phyloP scores from a whole-genome alignment of 345 rosid genomes.

The Gossypium rotundifolium region DNA sequence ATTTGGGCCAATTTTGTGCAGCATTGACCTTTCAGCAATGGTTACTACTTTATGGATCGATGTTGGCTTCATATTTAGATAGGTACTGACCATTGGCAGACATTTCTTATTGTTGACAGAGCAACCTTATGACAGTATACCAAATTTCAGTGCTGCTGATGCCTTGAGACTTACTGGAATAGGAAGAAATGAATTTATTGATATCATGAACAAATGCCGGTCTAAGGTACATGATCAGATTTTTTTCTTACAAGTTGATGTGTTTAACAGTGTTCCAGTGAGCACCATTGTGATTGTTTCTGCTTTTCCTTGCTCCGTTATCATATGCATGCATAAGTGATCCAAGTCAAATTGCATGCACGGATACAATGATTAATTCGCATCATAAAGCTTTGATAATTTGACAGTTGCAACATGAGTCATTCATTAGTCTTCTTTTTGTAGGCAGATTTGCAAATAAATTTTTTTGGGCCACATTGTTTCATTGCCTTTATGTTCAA shows the following conservation, averaged over 20 bases:
- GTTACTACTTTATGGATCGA: conserved; percentile 2
- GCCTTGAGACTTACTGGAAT: conserved; percentile 93
- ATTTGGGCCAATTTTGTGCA: not conserved
- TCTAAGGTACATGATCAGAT: conserved; percentile 63
- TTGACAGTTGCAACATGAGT: not conserved
- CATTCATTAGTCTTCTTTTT: not conserved
- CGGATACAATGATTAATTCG: not conserved
- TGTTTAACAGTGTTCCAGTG: not conserved
- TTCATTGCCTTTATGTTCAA: not conserved
- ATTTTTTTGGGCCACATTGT: not conserved
- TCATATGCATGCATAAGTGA: conserved; percentile 8
- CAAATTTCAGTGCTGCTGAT: conserved; percentile 99
- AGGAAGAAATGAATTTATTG: conserved; percentile 96
- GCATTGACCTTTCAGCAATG: not conserved
- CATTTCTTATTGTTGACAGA: conserved; percentile 47
- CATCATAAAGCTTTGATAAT: not conserved
- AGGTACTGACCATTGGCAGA: conserved; percentile 17
- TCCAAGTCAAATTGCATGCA: not conserved
- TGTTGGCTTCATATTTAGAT: conserved; percentile 14
- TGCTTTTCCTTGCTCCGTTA: not conserved
- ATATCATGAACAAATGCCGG: conserved; percentile 98
- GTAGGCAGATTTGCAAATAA: not conserved
- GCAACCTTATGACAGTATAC: conserved; percentile 98
- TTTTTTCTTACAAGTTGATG: conserved; percentile 6
- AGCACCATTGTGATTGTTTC: conserved; percentile 1